phyloP scores from a whole-genome alignment of 164 flowering plant species.

The Stephania yunnanensis region DNA sequence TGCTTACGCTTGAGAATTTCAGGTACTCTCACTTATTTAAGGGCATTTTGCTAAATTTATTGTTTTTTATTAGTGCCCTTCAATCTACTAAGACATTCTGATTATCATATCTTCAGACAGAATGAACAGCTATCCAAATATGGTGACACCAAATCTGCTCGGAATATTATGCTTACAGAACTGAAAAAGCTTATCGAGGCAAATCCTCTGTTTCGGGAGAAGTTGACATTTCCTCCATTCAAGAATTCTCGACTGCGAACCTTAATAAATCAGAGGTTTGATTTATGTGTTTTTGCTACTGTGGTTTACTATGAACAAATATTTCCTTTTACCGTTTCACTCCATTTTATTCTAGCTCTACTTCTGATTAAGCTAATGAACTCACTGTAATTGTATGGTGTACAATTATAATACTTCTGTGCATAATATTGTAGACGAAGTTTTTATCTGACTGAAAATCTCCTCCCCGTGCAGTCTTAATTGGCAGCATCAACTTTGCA shows the following conservation, averaged over 20 bases:
- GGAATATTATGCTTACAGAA: constrained; percentile 57
- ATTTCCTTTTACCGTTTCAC: neutral
- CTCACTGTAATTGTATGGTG: neutral
- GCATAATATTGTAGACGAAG: neutral
- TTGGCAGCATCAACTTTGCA: constrained; percentile 84
- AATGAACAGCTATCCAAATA: constrained; percentile 75
- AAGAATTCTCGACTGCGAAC: constrained; percentile 52
- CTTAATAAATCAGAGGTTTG: constrained; percentile 60
- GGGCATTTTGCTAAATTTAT: neutral
- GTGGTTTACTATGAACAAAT: neutral
- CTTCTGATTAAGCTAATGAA: neutral
- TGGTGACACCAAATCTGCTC: constrained; percentile 69
- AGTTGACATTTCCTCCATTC: constrained; percentile 49
- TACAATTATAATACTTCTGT: neutral
- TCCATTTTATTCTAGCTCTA: neutral
- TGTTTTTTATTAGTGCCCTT: neutral
- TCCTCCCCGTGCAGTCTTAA: constrained; percentile 43
- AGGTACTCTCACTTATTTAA: constrained; percentile 25
- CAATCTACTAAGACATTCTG: neutral
- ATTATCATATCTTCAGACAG: constrained; percentile 29
- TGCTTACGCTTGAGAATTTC: constrained; percentile 59
- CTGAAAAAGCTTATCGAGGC: constrained; percentile 70
- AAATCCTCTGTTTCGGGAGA: constrained; percentile 66
- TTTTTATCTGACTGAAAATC: neutral
- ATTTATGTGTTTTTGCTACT: neutral